Base-by-base conservation (phyloP, 805 yeast species). In the Zygotorulaspora danielsina region DNA sequence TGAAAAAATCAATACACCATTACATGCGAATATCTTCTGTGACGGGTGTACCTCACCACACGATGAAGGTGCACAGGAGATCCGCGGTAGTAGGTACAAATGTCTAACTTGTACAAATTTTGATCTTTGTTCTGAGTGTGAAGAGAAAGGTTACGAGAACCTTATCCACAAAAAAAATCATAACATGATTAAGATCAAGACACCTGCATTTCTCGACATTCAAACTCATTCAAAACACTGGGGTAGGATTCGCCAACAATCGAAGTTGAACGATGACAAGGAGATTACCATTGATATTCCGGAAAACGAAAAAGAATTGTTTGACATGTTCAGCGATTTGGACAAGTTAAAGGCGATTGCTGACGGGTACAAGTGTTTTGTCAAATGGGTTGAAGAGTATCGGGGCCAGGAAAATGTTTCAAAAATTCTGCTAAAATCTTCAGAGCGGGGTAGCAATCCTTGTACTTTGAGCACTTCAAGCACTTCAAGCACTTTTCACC, bases 51-150 rank as follows among this genome's bases (percentile, higher is more conserved):
- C 54, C 24, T 50, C 53, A 12, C 28, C 26, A 15, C 48, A 33
- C 11, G 26, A 41, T 32, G 36, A 27, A n/a, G 36, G 31, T 4
- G 41, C 38, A 11, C 44, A 42, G 4, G 33, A 32, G 25, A 57
- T 65, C 38, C 42, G 19, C 16, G 80, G 80, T 3, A 49, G 55
- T 3, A 67, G 80, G 28, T 73, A 58, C 58, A 66, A 65, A 44
- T 76, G 81, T 50, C 50, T 67, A 34, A 59, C 61, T 13, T 76
- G 81, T 51, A 53, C 59, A 5, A 71, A 76, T 48, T 73, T 61
- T 54, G 79, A 75, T 54, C 57, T 72, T 39, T 75, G 81, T 54
- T 58, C 60, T 15, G 19, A 34, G 1, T 67, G 72, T 42, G 57
- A 55, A 39, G 40, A 33, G 3, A 35, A 34, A n/a, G 53, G 51